Evolutionary conservation across 805 yeast species (phyloP), one percentile per base, ranked within the genome.

Genomic region (Hanseniaspora occidentalis): DNA sequence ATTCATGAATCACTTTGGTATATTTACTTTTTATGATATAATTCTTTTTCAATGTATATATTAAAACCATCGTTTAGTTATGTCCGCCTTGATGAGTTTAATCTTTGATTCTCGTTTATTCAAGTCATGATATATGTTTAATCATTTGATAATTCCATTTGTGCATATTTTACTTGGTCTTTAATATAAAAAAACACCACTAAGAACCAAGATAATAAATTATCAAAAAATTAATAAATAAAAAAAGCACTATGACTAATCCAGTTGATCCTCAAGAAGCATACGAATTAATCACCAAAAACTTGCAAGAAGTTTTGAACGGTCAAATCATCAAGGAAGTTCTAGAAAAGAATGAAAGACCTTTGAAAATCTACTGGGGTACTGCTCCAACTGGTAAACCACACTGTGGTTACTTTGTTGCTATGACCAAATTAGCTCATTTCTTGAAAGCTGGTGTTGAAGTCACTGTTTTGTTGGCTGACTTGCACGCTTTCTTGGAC

Each of bases 331-430:
- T 89, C 62, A 82, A 82, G 57, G 73, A 85, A 56, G 76, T 85
- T 25, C 67, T 88, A 45, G 92, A 83, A 57, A 79, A 73, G 41
- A 81, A 84, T 54, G 75, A 84, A 52, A 77, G 94, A 52, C 84
- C 92, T 11, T 62, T 94, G 50, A 82, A 77, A 54, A 65, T 92
- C 55, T 92, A 92, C 75, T 92, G 96, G 97, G 99, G 99, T 50
- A 88, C 97, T 17, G 99, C 99, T 6, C 97, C 99, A 45, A 92
- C 99, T 4, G 99, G 99, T 40, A 84, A 76, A 64, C 96, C 97
- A 35, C 99, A 92, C 65, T 88, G 96, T 67, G 99, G 97, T 39
- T 92, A 92, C 71, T 85, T 92, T 57, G 98, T 92, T 29, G 92
- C 97, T 40, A 89, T 92, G 97, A 81, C 94, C 46, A 89, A 92